Evolutionary conservation across 495 filamentous ascomycete genomes (phyloP).

Genomic region (Penicillium pulvis): DNA sequence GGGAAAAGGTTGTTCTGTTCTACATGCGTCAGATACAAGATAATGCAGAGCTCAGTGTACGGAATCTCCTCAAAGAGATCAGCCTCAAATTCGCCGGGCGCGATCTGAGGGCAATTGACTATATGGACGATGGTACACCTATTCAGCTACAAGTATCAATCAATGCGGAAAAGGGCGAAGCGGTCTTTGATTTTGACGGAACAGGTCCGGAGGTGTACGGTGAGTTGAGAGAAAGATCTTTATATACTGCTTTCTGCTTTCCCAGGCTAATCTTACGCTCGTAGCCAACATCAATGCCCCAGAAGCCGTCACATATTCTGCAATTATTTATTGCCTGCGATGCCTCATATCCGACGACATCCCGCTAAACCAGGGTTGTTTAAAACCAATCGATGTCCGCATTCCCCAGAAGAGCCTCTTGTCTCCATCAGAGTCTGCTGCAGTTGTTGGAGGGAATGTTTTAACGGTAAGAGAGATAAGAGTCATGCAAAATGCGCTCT

Average conservation of each 20-base stretch:
- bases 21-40: constrained; percentile 93
- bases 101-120: constrained; percentile 79
- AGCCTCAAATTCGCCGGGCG: constrained; percentile 70
- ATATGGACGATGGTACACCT: constrained; percentile 92
- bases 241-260: constrained; percentile 1
- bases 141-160: constrained; percentile 86
- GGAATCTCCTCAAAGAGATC: constrained; percentile 74
- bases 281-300: constrained; percentile 90
- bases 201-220: constrained; percentile 90
- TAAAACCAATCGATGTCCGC: constrained; percentile 77
- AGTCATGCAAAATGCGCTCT: not conserved
- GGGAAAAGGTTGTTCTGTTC: constrained; percentile 84
- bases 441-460: constrained; percentile 90
- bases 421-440: constrained; percentile 70
- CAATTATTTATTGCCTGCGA: constrained; percentile 91
- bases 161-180: constrained; percentile 77
- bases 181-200: constrained; percentile 80
- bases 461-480: constrained; percentile 52
- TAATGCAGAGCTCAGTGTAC: constrained; percentile 83
- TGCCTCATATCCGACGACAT: constrained; percentile 89
- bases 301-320: constrained; percentile 84
- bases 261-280: not conserved
- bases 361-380: constrained; percentile 91
- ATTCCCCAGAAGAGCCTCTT: constrained; percentile 81
- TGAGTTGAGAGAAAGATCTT: constrained; percentile 4